phyloP scores from a whole-genome alignment of 345 rosid genomes.

The Gossypium herbaceum region DNA sequence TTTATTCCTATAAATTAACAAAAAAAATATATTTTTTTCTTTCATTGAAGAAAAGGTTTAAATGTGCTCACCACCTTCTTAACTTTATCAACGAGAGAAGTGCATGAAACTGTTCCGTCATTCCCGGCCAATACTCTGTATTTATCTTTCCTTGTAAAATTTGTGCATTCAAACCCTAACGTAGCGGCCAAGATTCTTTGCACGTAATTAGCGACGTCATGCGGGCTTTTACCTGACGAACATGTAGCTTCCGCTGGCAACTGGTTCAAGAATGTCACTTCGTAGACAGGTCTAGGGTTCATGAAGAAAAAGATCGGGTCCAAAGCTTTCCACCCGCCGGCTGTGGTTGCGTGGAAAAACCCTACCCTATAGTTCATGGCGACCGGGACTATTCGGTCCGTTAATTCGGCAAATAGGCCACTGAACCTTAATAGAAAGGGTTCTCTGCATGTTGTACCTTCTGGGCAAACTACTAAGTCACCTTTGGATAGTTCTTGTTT shows the following conservation, averaged over 20 bases:
- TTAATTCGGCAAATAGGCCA: conserved; percentile 80
- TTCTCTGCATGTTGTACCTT: conserved; percentile 94
- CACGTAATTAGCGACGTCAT: conserved; percentile 87
- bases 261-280: conserved; percentile 86
- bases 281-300: conserved; percentile 91
- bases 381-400: conserved; percentile 80
- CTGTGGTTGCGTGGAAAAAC: conserved; percentile 94
- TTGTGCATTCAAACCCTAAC: conserved; percentile 90
- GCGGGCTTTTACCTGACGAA: conserved; percentile 83
- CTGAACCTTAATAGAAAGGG: conserved; percentile 82
- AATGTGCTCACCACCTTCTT: conserved; percentile 55
- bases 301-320: conserved; percentile 90
- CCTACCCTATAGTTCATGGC: conserved; percentile 92
- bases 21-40: background rate
- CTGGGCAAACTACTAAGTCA: conserved; percentile 81
- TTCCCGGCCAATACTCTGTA: conserved; percentile 78
- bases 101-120: conserved; percentile 70
- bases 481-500: conserved; percentile 50
- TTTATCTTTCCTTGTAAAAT: conserved; percentile 84
- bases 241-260: conserved; percentile 78
- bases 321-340: conserved; percentile 83
- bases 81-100: conserved; percentile 44
- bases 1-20: conserved; percentile 1
- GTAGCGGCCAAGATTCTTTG: conserved; percentile 82
- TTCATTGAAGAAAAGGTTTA: conserved; percentile 49